phyloP scores from a whole-genome alignment of 2,329 filamentous ascomycete species.

The Furcasterigmium sp. region DNA sequence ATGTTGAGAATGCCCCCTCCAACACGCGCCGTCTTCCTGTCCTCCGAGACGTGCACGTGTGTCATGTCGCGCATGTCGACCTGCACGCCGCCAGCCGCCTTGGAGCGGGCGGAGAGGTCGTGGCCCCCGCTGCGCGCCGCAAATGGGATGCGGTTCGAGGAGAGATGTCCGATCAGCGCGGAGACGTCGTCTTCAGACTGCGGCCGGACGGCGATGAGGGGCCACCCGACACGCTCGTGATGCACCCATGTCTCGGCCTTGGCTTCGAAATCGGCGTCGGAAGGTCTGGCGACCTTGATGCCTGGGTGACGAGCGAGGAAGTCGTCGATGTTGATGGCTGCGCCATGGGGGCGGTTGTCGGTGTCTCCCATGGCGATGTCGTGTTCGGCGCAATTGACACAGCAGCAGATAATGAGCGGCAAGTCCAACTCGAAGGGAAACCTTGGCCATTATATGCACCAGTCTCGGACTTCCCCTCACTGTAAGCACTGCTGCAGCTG shows the following conservation, averaged over 20 bases:
- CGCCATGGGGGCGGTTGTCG: conserved; percentile 4
- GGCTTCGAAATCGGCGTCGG: neutral
- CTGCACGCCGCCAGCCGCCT: conserved; percentile 8
- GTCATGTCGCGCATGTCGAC: conserved; percentile 12
- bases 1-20: conserved; percentile 11
- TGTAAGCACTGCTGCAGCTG: no score
- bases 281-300: conserved; percentile 1
- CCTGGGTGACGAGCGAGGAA: conserved; percentile 4
- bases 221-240: neutral
- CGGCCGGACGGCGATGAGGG: conserved; percentile 1
- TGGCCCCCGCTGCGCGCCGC: conserved; percentile 11
- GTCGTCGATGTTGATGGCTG: neutral
- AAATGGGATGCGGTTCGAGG: conserved; percentile 6
- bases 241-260: neutral
- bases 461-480: no score
- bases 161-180: neutral
- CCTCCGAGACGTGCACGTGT: conserved; percentile 5
- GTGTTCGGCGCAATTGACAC: no score
- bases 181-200: conserved; percentile 3
- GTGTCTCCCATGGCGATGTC: no score
- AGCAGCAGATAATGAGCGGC: no score
- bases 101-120: conserved; percentile 3
- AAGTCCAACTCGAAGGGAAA: no score
- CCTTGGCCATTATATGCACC: no score
- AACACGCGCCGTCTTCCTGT: conserved; percentile 8